These are phyloP conservation scores for Ophiostoma populinum DNA, from an alignment of 2,329 filamentous ascomycete genomes.

Conservation along the genomic window DNA sequence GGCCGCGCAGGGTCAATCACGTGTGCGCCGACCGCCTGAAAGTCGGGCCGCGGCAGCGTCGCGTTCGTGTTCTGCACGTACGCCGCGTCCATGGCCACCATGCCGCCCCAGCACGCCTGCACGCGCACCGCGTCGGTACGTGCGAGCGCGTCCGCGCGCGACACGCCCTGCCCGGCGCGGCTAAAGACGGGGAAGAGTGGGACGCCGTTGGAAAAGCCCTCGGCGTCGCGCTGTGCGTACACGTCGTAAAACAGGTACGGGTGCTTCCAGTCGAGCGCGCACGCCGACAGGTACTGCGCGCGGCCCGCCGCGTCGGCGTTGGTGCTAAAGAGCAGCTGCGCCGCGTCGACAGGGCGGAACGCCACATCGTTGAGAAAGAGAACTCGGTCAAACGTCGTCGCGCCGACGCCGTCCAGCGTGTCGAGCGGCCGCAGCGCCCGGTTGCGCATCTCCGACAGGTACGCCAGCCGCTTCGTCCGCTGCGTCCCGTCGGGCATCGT, in stretches of 20 bases:
- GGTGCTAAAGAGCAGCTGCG: slow-evolving; percentile 44
- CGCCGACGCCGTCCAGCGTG: slow-evolving; percentile 20
- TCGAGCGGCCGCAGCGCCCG: slow-evolving; percentile 48
- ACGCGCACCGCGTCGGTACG: slow-evolving; percentile 50
- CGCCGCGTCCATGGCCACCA: slow-evolving; percentile 47
- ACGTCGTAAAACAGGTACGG: slow-evolving; percentile 57
- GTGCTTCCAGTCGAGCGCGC: slow-evolving; percentile 52
- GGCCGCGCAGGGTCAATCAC: slow-evolving; percentile 20
- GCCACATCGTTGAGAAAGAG: slow-evolving; percentile 52
- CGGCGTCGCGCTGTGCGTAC: slow-evolving; percentile 50
- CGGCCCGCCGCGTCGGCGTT: slow-evolving; percentile 34
- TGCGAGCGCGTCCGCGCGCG: slow-evolving; percentile 42
- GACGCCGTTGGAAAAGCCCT: slow-evolving; percentile 45
- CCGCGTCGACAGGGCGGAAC: slow-evolving; percentile 32
- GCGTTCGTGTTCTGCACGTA: slow-evolving; percentile 32
- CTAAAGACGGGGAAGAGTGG: slow-evolving; percentile 54
- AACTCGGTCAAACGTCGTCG: slow-evolving; percentile 34
- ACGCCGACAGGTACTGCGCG: slow-evolving; percentile 47
- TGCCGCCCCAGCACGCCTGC: slow-evolving; percentile 61
- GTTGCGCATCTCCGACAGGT: slow-evolving; percentile 59
- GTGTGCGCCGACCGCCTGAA: slow-evolving; percentile 18
- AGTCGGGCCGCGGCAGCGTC: slow-evolving; percentile 17
- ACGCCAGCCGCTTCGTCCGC: slow-evolving; percentile 54
- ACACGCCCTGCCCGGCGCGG: slow-evolving; percentile 30
- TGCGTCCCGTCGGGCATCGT: slow-evolving; percentile 42